Evolutionary conservation across 2,329 filamentous ascomycete species (phyloP).

Genomic region (Cladophialophora carrionii): DNA sequence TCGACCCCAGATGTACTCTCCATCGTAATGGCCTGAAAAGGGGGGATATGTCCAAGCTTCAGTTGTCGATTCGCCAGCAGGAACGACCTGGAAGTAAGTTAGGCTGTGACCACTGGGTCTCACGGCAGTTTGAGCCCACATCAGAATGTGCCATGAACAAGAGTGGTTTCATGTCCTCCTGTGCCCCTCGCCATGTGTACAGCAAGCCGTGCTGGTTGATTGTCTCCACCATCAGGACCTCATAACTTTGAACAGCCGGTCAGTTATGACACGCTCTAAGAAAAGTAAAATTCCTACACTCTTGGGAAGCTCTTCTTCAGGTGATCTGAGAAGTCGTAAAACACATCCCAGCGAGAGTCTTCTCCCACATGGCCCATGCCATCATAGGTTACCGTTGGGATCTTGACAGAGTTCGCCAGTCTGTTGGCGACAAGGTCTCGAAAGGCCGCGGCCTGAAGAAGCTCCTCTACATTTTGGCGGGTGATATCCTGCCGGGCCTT

Average conservation of each 20-base stretch:
- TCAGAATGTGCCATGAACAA: conserved; percentile 68
- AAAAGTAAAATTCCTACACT: conserved; percentile 43
- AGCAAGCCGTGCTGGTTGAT: conserved; percentile 64
- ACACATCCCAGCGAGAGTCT: conserved; percentile 63
- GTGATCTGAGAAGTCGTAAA: conserved; percentile 58
- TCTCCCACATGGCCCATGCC: conserved; percentile 58
- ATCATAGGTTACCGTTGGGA: conserved; percentile 61
- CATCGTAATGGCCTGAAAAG: conserved; percentile 62
- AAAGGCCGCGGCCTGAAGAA: conserved; percentile 31
- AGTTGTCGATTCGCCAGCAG: conserved; percentile 56
- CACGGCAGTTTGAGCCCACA: conserved; percentile 38
- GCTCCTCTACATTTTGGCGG: conserved; percentile 23
- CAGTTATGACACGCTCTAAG: conserved; percentile 3
- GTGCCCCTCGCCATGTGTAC: conserved; percentile 60
- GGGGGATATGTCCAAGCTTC: conserved; percentile 63
- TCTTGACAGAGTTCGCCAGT: conserved; percentile 55
- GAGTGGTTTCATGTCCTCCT: conserved; percentile 57
- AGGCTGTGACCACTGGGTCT: not conserved
- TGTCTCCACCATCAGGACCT: conserved; percentile 46
- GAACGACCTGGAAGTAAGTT: conserved; percentile 51
- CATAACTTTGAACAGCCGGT: conserved; percentile 17
- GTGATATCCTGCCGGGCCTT: conserved; percentile 26
- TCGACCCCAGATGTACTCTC: conserved; percentile 64
- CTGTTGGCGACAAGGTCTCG: conserved; percentile 28
- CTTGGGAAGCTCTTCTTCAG: conserved; percentile 58